Base-by-base conservation (phyloP, 2,329 filamentous ascomycete genomes). In the Atkinsonella texensis region DNA sequence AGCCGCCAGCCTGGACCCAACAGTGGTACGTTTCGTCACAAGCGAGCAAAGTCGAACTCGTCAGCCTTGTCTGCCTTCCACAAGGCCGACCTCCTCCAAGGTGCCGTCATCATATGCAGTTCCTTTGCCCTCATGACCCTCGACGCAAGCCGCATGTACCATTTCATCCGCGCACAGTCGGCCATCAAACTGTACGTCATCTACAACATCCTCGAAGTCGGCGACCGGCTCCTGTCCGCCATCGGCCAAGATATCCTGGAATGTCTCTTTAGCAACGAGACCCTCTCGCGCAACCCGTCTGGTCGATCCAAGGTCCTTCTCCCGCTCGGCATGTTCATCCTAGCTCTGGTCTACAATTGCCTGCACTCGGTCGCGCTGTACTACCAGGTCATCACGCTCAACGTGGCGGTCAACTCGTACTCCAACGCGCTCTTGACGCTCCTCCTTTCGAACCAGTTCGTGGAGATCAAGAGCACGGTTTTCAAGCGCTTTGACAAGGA, bases 401-500 rank as follows among this genome's bases (percentile, higher is more conserved):
- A 98, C 57, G 94, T 98, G 3, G 93, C 93, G 0, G 91, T 98
- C 60, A 98, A 98, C 68, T 96, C 91, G 0, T 98, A 98, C 68
- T 96, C 90, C 0, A 98, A 98, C 63, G 91, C 93, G 0, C 74
- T 98, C 4, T 75, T 98, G 35, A 96, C 93, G 0, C 78, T 98
- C 1, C 75, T 98, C 2, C 81, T 98, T 64, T 96, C 90, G 7
- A 98, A 97, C 63, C 94, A 98, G 63, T 98, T 98, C 61, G 93
- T 98, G 43, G 93, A 98, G 70, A 95, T 98, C 74, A 98, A 98
- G 64, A 88, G 88, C 54, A 94, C 90, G 0, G 94, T 98, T 1
- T 98, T 98, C 74, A 97, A 98, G 72, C 93, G 91, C 54, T 95
- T 97, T 56, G 93, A 98, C 61, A 97, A 96, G 66, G 93, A 98